Evolutionary conservation across 768 basidiomycete genomes (phyloP).

Genomic region (Pisolithus orientalis): DNA sequence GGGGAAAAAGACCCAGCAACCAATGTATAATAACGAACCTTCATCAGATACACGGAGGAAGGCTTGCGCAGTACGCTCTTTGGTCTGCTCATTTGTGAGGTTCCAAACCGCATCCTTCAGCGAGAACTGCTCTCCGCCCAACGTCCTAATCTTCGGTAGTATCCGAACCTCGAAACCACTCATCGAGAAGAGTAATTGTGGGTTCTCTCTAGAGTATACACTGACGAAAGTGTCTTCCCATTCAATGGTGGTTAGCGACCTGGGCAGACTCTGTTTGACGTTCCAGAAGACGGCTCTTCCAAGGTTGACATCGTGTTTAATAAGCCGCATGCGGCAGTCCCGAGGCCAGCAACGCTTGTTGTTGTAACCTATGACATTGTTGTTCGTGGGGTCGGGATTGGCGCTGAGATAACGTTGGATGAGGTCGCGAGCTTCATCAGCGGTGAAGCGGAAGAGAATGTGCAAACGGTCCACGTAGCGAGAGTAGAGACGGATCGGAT

Average conservation of each 20-base stretch:
- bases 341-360: slow-evolving; percentile 99
- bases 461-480: slow-evolving; percentile 94
- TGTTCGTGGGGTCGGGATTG: slow-evolving; percentile 97
- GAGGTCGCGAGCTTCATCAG: slow-evolving; percentile 94
- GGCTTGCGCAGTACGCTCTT: slow-evolving; percentile 96
- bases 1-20: not conserved
- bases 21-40: slow-evolving; percentile 34
- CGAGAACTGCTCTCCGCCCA: slow-evolving; percentile 96
- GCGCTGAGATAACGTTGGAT: slow-evolving; percentile 97
- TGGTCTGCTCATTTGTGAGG: slow-evolving; percentile 92
- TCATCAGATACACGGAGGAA: slow-evolving; percentile 98
- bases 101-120: slow-evolving; percentile 97
- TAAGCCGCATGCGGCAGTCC: slow-evolving; percentile 97
- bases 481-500: slow-evolving; percentile 97
- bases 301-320: slow-evolving; percentile 99
- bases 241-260: slow-evolving; percentile 96
- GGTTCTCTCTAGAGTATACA: slow-evolving; percentile 96
- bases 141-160: slow-evolving; percentile 90
- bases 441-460: slow-evolving; percentile 95
- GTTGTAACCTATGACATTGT: slow-evolving; percentile 98
- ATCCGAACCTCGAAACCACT: slow-evolving; percentile 98
- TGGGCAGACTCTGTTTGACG: slow-evolving; percentile 92
- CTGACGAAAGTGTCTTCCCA: slow-evolving; percentile 99
- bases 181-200: slow-evolving; percentile 97
- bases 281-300: slow-evolving; percentile 99